Conservation (phyloP, 1,284 basidiomycete genomes). For the Malassezia dermatis region DNA sequence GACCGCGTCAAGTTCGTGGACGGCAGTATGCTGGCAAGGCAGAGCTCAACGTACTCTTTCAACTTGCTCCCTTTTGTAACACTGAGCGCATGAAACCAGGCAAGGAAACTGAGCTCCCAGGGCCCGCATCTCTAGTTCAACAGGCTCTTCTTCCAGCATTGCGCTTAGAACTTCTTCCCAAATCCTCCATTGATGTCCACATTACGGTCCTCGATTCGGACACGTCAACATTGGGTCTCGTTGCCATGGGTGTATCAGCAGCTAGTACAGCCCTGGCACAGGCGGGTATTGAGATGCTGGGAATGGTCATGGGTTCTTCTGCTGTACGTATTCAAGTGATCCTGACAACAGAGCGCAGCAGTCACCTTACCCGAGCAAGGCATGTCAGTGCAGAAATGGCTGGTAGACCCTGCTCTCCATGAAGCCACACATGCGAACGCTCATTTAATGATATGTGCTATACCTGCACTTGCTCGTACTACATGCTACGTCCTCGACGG, state of each 20-base stretch:
- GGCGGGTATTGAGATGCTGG: slow-evolving; percentile 76
- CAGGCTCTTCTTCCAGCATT: slow-evolving; percentile 77
- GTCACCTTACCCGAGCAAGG: slow-evolving; percentile 1
- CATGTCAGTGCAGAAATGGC: slow-evolving; percentile 6
- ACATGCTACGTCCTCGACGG: slow-evolving; percentile 15
- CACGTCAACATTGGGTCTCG: slow-evolving; percentile 56
- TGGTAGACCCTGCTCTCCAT: slow-evolving; percentile 10
- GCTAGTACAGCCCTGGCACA: slow-evolving; percentile 80
- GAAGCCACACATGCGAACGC: slow-evolving; percentile 7
- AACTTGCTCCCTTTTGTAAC: slow-evolving; percentile 87
- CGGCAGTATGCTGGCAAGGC: slow-evolving; percentile 71
- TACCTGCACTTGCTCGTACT: slow-evolving; percentile 9
- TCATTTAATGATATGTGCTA: slow-evolving; percentile 7
- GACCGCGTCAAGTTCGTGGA: slow-evolving; percentile 72
- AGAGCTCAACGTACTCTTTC: slow-evolving; percentile 83
- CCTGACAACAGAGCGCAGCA: neutral
- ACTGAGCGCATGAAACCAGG: slow-evolving; percentile 66
- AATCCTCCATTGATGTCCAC: slow-evolving; percentile 84
- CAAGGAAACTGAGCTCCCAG: slow-evolving; percentile 82
- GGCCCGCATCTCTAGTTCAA: slow-evolving; percentile 68
- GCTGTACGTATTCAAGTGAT: slow-evolving; percentile 2
- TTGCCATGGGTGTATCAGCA: slow-evolving; percentile 59
- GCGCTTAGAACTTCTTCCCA: slow-evolving; percentile 78
- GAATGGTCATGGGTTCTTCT: slow-evolving; percentile 54
- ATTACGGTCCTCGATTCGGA: slow-evolving; percentile 83